phyloP scores from a whole-genome alignment of 2,329 filamentous ascomycete species.

The Trichocomaceae sp. region DNA sequence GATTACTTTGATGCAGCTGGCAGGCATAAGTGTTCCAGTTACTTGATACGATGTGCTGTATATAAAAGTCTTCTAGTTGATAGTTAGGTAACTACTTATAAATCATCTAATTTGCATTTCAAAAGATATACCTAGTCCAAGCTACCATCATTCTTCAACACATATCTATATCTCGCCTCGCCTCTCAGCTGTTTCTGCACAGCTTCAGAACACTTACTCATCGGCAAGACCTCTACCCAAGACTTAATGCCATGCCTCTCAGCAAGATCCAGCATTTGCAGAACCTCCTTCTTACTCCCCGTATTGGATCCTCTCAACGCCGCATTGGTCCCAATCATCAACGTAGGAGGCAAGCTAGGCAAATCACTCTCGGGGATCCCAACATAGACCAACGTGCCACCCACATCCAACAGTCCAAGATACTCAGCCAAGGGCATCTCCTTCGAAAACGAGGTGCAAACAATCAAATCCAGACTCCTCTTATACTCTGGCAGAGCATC shows the following conservation, averaged over 20 bases:
- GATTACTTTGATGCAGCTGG: background rate
- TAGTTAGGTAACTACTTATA: too few species aligned
- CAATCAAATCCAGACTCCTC: constrained; percentile 44
- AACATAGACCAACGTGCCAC: constrained; percentile 56
- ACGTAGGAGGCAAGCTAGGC: background rate
- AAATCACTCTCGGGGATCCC: constrained; percentile 43
- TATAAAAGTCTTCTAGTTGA: background rate
- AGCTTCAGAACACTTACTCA: constrained; percentile 28
- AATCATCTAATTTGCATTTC: too few species aligned
- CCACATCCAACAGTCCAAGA: constrained; percentile 48
- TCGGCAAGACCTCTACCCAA: constrained; percentile 24
- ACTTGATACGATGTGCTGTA: background rate
- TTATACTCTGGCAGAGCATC: constrained; percentile 40
- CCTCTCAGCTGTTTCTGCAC: constrained; percentile 28
- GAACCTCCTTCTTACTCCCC: constrained; percentile 18
- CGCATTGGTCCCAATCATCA: constrained; percentile 19
- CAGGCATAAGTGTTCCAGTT: background rate
- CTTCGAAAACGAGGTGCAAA: constrained; percentile 42
- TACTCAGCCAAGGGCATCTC: constrained; percentile 56
- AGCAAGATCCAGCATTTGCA: constrained; percentile 28
- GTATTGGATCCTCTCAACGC: constrained; percentile 8
- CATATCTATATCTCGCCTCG: constrained; percentile 32
- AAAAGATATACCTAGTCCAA: background rate
- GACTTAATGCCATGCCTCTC: constrained; percentile 24
- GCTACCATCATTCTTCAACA: constrained; percentile 23